Evolutionary conservation across 2,329 filamentous ascomycete species (phyloP), one percentile per base, ranked within the genome.

Genomic region (Aspergillus quadricinctus): DNA sequence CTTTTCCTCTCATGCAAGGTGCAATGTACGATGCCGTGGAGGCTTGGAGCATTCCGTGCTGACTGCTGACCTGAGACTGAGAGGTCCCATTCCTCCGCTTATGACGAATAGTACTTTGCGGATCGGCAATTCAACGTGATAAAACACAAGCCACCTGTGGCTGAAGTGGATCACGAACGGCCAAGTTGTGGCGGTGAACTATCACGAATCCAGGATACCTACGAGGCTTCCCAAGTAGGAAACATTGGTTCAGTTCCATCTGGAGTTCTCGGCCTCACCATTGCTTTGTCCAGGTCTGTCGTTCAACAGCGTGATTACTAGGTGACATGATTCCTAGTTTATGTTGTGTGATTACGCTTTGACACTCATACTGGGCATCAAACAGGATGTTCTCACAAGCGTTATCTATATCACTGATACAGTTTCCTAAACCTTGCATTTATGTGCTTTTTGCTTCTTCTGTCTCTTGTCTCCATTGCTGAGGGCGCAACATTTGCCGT

Each of bases 111-210:
- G 11, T 29, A 10, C 37, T 21, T 48, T 23, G 8, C 21, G 9
- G 25, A 35, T 48, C 17, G 40, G 5, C 21, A 3, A 40, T 27
- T n/a, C 25, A 23, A 14, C 23, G 17, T 14, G 17, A 37, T 23
- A 46, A 46, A 10, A 6, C 27, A 55, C 37, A 25, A 62, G 60
- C 58, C 60, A 62, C 60, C 53, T 41, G 56, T 61, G 58, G 59
- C 59, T 57, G 43, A 52, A 31, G 40, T 45, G 37, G 29, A 49
- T 54, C 48, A 51, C 53, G 41, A 55, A 55, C 56, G 53, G 49
- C 25, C 23, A 10, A 25, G 11, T 37, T 61, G 61, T 63, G 61
- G 61, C 61, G 61, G 59, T 61, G 61, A 55, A 60, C 8, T 23
- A 43, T 40, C 17, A 25, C 19, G 21, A 23, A 37, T 23, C 48